Percentiles rank a stretch among this genome's conserved stretches.
Conservation (phyloP, 805 yeast species). For the Cyberlindnera maritima region DNA sequence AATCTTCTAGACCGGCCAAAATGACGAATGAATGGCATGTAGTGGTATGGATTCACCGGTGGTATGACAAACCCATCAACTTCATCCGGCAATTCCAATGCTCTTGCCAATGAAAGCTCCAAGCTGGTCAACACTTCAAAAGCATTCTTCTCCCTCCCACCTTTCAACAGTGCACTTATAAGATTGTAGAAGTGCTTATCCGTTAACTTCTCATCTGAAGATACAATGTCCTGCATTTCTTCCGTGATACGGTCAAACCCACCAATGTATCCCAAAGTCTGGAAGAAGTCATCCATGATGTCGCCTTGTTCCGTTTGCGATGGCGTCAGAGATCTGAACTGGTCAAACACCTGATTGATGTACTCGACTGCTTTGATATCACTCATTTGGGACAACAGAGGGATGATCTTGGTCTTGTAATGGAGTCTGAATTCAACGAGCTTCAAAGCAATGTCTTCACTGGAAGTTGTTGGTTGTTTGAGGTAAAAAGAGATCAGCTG, state of each 20-base stretch:
- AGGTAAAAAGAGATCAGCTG: conserved; percentile 28
- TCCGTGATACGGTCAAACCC: conserved; percentile 10
- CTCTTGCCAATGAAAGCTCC: conserved; percentile 25
- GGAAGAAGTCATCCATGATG: conserved; percentile 19
- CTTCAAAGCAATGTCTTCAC: conserved; percentile 18
- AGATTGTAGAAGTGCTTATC: conserved; percentile 28
- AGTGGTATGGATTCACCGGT: conserved; percentile 39
- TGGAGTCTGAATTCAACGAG: conserved; percentile 27
- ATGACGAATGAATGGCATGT: conserved; percentile 37
- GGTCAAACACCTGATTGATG: conserved; percentile 17
- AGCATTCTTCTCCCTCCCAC: conserved; percentile 30
- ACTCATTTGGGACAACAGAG: conserved; percentile 18
- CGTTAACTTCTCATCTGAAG: conserved; percentile 12
- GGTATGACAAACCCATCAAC: conserved; percentile 28
- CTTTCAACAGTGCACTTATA: conserved; percentile 26
- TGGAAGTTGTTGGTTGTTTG: conserved; percentile 16
- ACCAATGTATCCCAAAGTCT: conserved; percentile 18
- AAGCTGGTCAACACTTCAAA: conserved; percentile 31
- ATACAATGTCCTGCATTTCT: conserved; percentile 15
- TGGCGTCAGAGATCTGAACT: conserved; percentile 18
- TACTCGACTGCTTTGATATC: conserved; percentile 17
- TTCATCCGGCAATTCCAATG: conserved; percentile 14
- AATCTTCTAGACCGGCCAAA: conserved; percentile 29
- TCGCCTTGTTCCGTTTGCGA: conserved; percentile 20
- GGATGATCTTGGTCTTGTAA: conserved; percentile 24